Base-by-base conservation (phyloP, 805 yeast genomes). In the Ogataea wickerhamii region DNA sequence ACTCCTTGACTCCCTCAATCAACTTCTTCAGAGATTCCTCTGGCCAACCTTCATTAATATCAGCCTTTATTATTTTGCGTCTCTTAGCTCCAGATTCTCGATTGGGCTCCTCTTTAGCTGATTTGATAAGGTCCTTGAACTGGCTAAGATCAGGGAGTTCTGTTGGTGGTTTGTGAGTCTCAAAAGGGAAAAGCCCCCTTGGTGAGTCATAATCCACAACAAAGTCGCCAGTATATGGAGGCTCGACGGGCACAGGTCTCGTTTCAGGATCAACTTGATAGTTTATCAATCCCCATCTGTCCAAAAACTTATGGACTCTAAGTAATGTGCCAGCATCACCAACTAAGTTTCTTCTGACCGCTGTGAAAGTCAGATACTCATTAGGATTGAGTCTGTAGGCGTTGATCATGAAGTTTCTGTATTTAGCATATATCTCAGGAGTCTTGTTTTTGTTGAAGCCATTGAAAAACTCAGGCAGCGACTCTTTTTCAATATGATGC, bases 261-360 rank as follows among this genome's bases (percentile, higher is more conserved):
- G 80, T 69, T 45, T 78, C 84, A 1, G 89, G 86, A 56, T 82
- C 85, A 2, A 89, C 94, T 61, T 89, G 97, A 60, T 89, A 89
- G 61, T 89, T 89, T 37, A 89, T 86, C 36, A 89, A 68, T 0
- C 97, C 97, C 97, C 97, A 89, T 58, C 83, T 84, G 50, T 79
- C 86, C 41, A 89, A 66, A 56, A 89, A 88, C 36, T 80, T 73
- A 55, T 87, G 95, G 6, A 89, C 78, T 46, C 96, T 76, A 71
- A 88, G 75, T 43, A 89, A 74, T 0, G 96, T 77, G 2, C 94
- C 91, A 5, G 87, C 95, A 66, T 89, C 97, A 40, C 96, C 95
- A 11, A 87, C 88, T 40, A 89, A 70, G 50, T 87, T 87, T 52
- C 97, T 79, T 58, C 98, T 79, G 39, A 88, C 83, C 0, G 96